These are phyloP conservation scores for Ganoderma lucidum DNA, from an alignment of 1,284 basidiomycete genomes.

Conservation along the genomic window DNA sequence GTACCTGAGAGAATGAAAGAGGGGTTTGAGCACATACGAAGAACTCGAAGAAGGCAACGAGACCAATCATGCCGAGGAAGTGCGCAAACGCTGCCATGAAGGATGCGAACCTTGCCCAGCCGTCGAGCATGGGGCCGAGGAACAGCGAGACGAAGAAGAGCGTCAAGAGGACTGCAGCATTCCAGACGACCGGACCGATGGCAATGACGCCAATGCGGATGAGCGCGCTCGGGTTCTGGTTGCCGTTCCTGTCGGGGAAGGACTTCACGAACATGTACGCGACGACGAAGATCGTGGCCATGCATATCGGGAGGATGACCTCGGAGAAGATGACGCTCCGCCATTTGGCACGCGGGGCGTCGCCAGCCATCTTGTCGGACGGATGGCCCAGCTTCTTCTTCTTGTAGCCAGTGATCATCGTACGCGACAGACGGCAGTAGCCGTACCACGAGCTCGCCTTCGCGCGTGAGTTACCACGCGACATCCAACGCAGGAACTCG, in stretches of 20 bases:
- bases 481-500: slow-evolving; percentile 98
- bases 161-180: slow-evolving; percentile 86
- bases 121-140: slow-evolving; percentile 91
- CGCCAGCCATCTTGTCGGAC: slow-evolving; percentile 93
- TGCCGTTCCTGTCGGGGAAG: slow-evolving; percentile 78
- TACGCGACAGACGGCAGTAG: slow-evolving; percentile 94
- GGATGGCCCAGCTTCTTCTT: slow-evolving; percentile 97
- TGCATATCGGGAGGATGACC: slow-evolving; percentile 82
- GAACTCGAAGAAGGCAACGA: slow-evolving; percentile 94
- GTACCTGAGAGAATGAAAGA: not conserved
- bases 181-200: slow-evolving; percentile 95
- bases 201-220: slow-evolving; percentile 92
- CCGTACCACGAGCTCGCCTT: slow-evolving; percentile 99
- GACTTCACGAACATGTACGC: slow-evolving; percentile 94
- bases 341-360: slow-evolving; percentile 92
- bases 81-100: slow-evolving; percentile 93
- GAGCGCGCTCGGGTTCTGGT: slow-evolving; percentile 76
- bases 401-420: slow-evolving; percentile 98
- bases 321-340: slow-evolving; percentile 86
- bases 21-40: slow-evolving; percentile 67
- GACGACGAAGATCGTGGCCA: slow-evolving; percentile 82
- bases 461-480: slow-evolving; percentile 92
- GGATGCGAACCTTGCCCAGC: slow-evolving; percentile 87
- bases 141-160: slow-evolving; percentile 94
- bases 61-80: slow-evolving; percentile 79